These are phyloP conservation scores for Ustilago crameri DNA, from an alignment of 1,284 basidiomycete species.

Conservation along the genomic window DNA sequence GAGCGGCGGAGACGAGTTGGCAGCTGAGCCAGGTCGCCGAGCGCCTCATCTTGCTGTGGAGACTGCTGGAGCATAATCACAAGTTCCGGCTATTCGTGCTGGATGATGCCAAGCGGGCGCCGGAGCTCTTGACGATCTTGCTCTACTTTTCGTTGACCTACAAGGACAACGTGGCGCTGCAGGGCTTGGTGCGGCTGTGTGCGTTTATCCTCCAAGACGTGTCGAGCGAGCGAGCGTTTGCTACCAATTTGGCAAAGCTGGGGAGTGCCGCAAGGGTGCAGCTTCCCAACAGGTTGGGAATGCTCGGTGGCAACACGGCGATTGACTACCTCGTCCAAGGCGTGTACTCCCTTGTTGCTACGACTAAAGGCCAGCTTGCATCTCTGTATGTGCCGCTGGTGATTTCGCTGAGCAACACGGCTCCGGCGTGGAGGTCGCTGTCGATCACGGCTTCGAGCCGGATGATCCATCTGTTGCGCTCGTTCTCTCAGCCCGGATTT, in stretches of 20 bases:
- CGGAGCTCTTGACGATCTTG: slow-evolving; percentile 37
- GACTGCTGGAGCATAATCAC: slow-evolving; percentile 52
- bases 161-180: slow-evolving; percentile 75
- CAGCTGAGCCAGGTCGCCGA: slow-evolving; percentile 57
- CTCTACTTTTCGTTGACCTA: slow-evolving; percentile 55
- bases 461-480: slow-evolving; percentile 85
- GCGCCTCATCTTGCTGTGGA: slow-evolving; percentile 57
- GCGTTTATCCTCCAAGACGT: slow-evolving; percentile 92
- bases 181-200: slow-evolving; percentile 86
- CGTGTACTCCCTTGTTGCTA: slow-evolving; percentile 84
- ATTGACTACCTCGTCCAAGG: slow-evolving; percentile 72
- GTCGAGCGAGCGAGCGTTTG: slow-evolving; percentile 84
- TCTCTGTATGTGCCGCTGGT: slow-evolving; percentile 81
- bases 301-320: slow-evolving; percentile 36
- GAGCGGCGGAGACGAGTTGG: slow-evolving; percentile 34
- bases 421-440: slow-evolving; percentile 84
- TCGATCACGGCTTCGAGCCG: slow-evolving; percentile 80
- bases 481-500: slow-evolving; percentile 88
- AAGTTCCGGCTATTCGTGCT: slow-evolving; percentile 57
- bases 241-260: slow-evolving; percentile 65
- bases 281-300: slow-evolving; percentile 29
- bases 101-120: slow-evolving; percentile 43
- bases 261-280: slow-evolving; percentile 46
- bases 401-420: slow-evolving; percentile 86
- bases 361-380: slow-evolving; percentile 73